Conservation (phyloP, 106 monocot genomes). For the Dendrobium officinale region DNA sequence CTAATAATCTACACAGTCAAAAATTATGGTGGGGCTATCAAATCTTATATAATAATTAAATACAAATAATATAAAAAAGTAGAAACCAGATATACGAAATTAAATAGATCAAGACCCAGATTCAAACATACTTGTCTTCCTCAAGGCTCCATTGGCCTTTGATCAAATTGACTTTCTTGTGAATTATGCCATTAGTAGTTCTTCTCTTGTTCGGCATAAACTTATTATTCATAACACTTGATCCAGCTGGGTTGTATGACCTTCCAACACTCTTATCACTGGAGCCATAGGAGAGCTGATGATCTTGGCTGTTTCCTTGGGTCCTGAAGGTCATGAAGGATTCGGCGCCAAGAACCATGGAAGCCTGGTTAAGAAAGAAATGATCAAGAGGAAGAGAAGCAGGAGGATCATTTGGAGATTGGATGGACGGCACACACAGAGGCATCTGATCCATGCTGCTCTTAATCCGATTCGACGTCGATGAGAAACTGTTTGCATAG, state of each 20-base stretch:
- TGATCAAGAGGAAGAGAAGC: neutral
- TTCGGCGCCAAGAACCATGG: slow-evolving; percentile 2
- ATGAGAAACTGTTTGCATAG: neutral
- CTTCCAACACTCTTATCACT: neutral
- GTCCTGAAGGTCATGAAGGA: slow-evolving; percentile 13
- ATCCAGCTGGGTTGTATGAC: neutral
- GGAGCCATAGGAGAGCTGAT: neutral
- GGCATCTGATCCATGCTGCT: neutral
- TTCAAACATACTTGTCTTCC: slow-evolving; percentile 54
- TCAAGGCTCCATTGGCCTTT: slow-evolving; percentile 76
- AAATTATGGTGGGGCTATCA: neutral
- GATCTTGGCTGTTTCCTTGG: neutral
- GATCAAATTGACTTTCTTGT: slow-evolving; percentile 33
- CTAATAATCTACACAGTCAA: slow-evolving; percentile 31
- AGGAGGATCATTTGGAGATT: neutral
- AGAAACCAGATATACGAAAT: neutral
- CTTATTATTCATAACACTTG: neutral
- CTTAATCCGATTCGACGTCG: neutral
- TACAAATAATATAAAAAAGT: neutral
- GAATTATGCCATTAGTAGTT: slow-evolving; percentile 6
- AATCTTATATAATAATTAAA: slow-evolving; percentile 3
- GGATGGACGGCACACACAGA: neutral
- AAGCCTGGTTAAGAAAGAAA: neutral
- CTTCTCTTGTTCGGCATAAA: neutral
- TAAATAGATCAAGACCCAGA: neutral